Evolutionary conservation across 495 filamentous ascomycete species (phyloP), one percentile per base, ranked within the genome.

Genomic region (Podospora bellae-mahoneyi): DNA sequence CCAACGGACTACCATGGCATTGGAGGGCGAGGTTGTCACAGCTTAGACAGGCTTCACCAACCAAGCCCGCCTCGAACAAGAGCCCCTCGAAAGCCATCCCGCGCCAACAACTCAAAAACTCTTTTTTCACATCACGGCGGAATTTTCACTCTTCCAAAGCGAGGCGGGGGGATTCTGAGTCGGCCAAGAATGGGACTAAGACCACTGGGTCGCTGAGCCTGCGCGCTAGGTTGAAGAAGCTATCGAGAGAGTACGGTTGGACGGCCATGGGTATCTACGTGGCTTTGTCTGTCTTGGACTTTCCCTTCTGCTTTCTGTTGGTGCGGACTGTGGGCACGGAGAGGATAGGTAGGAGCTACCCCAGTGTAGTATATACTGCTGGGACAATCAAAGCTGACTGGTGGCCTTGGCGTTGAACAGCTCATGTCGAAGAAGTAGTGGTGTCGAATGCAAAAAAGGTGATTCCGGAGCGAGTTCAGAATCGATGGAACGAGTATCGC

Each of bases 191-290:
- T 3, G 67, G 60, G 15, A 28, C 60, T 19, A 68, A 70, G 10
- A 30, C 59, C 2, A 69, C 70, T 19, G 81, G 85, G 69, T 74
- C 84, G 26, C 79, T 78, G 16, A 86, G 89, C 2, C 75, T 97
- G 5, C 87, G 91, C 0, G 85, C 84, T 66, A 85, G 91, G 10
- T 76, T 98, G 67, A 90, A 86, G 74, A 91, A 91, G 72, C 84
- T 98, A n/a, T 92, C 91, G 0, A 86, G 90, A 56, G 96, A 97
- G 79, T 99, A 99, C 76, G 95, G 95, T 54, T 97, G 93, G 91
- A 85, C 91, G 10, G 93, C 94, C 2, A 76, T 96, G n/a, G 93
- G 94, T 7, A 91, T 99, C 2, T 99, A 99, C 78, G 78, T 97
- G 9, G 79, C 79, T 0, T 81, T 99, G 53, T 92, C 89, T 0